Conservation (phyloP, 148 eudicot genomes). For the Polygonum maritimum region DNA sequence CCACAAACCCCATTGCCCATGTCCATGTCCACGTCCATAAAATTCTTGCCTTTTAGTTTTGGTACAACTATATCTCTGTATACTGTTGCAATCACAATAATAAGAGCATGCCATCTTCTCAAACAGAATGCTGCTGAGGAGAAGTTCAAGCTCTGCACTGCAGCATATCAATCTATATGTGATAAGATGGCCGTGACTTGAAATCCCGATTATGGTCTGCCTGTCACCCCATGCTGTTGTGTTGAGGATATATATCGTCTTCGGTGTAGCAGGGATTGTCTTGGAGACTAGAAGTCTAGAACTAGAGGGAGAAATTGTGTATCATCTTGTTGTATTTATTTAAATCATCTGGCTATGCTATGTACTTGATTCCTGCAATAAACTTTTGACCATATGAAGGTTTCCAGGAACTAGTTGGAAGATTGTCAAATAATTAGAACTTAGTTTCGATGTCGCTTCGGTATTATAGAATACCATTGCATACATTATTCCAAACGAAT, state of each 20-base stretch:
- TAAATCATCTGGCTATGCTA: no score
- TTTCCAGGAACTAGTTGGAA: no score
- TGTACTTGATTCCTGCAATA: no score
- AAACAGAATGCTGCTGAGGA: constrained; percentile 78
- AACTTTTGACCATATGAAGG: no score
- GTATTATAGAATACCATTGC: no score
- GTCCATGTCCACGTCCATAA: no score
- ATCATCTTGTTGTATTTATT: no score
- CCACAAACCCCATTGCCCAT: background rate
- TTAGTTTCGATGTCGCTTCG: no score
- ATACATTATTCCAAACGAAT: no score
- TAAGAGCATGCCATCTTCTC: background rate
- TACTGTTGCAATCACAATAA: background rate
- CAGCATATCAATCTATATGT: constrained; percentile 88
- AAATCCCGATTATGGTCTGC: background rate
- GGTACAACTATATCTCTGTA: background rate
- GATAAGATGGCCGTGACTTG: constrained; percentile 43
- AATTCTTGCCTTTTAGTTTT: background rate
- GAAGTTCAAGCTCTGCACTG: constrained; percentile 83
- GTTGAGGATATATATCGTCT: background rate
- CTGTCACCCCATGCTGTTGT: background rate
- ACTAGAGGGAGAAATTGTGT: background rate
- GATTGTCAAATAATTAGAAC: no score
- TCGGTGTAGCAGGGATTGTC: background rate
- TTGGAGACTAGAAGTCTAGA: background rate